A percentile compares a stretch with the other conserved stretches of the same genome.
phyloP scores from a whole-genome alignment of 106 monocot genomes.

The Dioscorea alata region DNA sequence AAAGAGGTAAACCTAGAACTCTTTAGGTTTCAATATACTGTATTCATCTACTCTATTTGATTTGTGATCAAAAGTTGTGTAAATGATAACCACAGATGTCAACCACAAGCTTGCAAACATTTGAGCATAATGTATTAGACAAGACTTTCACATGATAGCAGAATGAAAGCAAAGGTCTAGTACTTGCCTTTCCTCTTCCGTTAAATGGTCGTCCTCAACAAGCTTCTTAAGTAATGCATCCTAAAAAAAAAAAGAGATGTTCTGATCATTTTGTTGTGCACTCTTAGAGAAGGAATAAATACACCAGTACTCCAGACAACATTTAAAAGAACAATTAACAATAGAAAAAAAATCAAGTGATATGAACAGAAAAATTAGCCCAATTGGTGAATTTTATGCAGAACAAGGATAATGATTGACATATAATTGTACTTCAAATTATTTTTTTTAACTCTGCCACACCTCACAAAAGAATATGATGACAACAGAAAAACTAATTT shows the following conservation, averaged over 20 bases:
- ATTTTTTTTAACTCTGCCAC: too few relatives aligned
- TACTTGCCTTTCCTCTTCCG: conserved; percentile 79
- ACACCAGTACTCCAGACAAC: background rate
- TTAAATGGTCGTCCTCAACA: conserved; percentile 64
- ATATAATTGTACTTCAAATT: too few relatives aligned
- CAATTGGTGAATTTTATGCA: background rate
- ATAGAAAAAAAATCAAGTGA: background rate
- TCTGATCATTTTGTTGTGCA: background rate
- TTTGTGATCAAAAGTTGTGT: background rate
- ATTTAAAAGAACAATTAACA: background rate
- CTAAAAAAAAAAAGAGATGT: conserved; percentile 26
- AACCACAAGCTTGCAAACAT: background rate
- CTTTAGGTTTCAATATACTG: background rate
- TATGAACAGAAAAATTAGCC: background rate
- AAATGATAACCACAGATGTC: background rate
- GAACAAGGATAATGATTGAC: background rate
- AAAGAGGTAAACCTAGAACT: background rate
- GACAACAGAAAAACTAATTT: background rate
- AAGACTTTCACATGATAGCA: too few relatives aligned
- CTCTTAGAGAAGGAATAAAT: background rate
- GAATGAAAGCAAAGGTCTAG: too few relatives aligned
- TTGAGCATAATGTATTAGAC: background rate
- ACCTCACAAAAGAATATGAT: background rate
- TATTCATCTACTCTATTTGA: background rate
- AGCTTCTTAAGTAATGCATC: conserved; percentile 84